phyloP scores from a whole-genome alignment of 106 monocot genomes.

The Phalaenopsis aphrodite region DNA sequence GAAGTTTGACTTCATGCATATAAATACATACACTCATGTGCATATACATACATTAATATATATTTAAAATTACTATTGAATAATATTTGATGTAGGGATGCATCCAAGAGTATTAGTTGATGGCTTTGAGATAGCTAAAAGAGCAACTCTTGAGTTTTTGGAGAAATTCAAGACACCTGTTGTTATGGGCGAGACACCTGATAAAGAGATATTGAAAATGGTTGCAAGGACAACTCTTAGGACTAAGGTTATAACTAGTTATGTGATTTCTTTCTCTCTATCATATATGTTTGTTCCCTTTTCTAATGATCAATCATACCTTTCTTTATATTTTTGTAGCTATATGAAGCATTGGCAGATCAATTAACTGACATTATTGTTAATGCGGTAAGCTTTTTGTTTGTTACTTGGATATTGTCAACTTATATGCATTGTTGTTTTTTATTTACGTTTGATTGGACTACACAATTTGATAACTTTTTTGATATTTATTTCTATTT shows the following conservation, averaged over 20 bases:
- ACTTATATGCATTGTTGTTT: background rate
- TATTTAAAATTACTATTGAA: background rate
- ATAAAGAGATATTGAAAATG: constrained; percentile 93
- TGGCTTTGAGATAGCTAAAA: constrained; percentile 95
- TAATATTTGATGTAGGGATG: constrained; percentile 48
- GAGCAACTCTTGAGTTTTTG: constrained; percentile 90
- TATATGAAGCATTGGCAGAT: constrained; percentile 89
- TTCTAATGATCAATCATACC: background rate
- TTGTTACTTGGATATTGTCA: background rate
- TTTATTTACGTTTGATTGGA: background rate
- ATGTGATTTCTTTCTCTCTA: constrained; percentile 3
- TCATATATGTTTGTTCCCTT: background rate
- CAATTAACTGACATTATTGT: constrained; percentile 95
- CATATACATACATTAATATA: background rate
- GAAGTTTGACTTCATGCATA: background rate
- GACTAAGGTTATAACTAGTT: constrained; percentile 58
- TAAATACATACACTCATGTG: no score
- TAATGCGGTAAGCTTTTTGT: constrained; percentile 57
- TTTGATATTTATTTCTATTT: no score
- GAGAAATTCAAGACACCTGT: constrained; percentile 96
- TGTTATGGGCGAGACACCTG: constrained; percentile 73
- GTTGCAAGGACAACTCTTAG: constrained; percentile 88
- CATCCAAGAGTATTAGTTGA: constrained; percentile 93
- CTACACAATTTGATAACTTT: no score
- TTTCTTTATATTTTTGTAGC: constrained; percentile 32